Evolutionary conservation across 306 rosid species (phyloP), one percentile per base, ranked within the genome.

Genomic region (Castanopsis chinensis): DNA sequence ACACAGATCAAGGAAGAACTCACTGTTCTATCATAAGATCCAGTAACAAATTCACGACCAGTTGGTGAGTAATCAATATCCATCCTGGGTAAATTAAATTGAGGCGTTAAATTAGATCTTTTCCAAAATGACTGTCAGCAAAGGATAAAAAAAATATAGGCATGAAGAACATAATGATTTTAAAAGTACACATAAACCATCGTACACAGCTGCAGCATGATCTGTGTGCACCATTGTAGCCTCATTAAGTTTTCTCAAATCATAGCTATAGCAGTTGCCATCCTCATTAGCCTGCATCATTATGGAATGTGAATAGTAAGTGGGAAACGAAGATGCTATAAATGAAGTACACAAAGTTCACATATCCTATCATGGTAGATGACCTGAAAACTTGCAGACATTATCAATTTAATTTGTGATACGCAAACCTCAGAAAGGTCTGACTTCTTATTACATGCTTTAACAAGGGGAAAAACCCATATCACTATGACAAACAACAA

Each of bases 1-100:
- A 74, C 37, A 20, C 60, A 73, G 68, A 64, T 64, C 71, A 84
- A 81, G 72, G 35, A 15, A n/a, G 43, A 78, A 86, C 98, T 89
- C 84, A 95, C 99, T 25, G 99, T 89, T 90, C 97, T 91, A 85
- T 95, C 99, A 79, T 95, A 93, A 74, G 99, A 93, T 67, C 98
- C 99, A 58, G 99, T 95, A 52, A 95, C 99, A 87, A 95, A 95
- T 83, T 95, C 99, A 70, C 98, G 91, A 49, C 99, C 99, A 77
- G 97, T 91, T 83, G 99, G 99, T 70, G 99, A 91, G 79, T 85
- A 95, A 85, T 95, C 98, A 75, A 95, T 90, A 80, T 93, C 99
- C 98, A 93, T 88, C 77, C 99, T 95, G 90, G 28, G 81, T 77
- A 81, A 35, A 49, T 23, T 73, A 69, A 45, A 56, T 6, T 35